Base-by-base conservation (phyloP, 2,329 filamentous ascomycete species). In the Colletotrichum lentis region DNA sequence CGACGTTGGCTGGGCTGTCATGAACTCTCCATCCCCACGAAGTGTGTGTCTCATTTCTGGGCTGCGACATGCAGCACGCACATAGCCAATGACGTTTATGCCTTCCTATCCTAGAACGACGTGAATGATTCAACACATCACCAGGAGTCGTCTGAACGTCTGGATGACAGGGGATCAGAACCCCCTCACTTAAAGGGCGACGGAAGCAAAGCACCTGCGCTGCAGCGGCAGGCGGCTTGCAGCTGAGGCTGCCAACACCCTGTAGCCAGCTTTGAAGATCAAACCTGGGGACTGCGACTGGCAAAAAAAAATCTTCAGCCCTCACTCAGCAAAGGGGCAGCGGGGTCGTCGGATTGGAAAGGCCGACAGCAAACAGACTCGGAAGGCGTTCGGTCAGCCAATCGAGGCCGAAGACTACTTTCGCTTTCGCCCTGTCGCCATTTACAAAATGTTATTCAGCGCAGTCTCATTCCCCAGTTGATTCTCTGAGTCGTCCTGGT, bases 61-160 rank as follows among this genome's bases (percentile, higher is more conserved):
- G 50, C 62, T 69, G 62, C 66, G 66, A 66, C 66, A 69, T 65
- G 50, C 55, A 65, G 66, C 56, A 56, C 6, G 50, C 55, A 46
- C 50, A 44, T 24, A 35, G 27, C 39, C 37, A 57, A 63, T 69
- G 66, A 52, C 55, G 55, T 54, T 52, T 24, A 31, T 24, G 18
- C 62, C 55, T 60, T 65, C 55, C 66, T 20, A 56, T n/a, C n/a
- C n/a, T n/a, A n/a, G 41, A 66, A 20, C 27, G 44, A 31, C 27
- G 31, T 22, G 11, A 31, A 41, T 65, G 62, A 65, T 69, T 68
- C 65, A n/a, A n/a, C 65, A 65, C 62, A 65, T 60, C 55, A 50
- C 24, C n/a, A 60, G 50, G 65, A 46, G 50, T 6, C 27, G 27
- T 7, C 27, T 31, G 27, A 31, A 31, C 43, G 49, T 60, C 22